Evolutionary conservation across 768 basidiomycete genomes (phyloP), one percentile per base, ranked within the genome.

Genomic region (Suillus fuscotomentosus): DNA sequence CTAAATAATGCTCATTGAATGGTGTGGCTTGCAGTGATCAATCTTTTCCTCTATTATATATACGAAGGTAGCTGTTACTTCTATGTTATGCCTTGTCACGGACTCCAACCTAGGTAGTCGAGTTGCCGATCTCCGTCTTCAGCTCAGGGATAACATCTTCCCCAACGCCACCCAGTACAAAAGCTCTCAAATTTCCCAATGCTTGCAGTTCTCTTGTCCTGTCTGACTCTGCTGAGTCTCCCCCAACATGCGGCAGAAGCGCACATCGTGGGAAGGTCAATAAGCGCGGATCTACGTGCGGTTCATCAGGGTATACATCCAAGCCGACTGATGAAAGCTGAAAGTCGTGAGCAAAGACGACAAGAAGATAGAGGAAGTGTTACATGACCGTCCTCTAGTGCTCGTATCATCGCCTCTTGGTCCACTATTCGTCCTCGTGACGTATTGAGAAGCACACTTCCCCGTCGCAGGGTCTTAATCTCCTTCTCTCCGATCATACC

Each of bases 161-260:
- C 17, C 89, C 89, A 68, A 70, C 80, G 3, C 90, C 89, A 11
- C 74, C 78, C 20, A 78, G 80, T 55, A 92, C 70, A 72, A 82
- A 91, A 66, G 90, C 88, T 64, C 76, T 81, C 62, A 94, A 72
- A 71, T 94, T 93, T 20, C 81, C 83, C 68, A 93, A 78, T 11
- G 90, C 88, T 15, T 89, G 83, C 38, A 91, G 80, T 78, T 92
- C 91, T 90, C 91, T 92, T 74, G 83, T 84, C 66, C 81, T 82
- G 75, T 90, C 88, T 11, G 88, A 82, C 70, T 94, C 92, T 65
- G 84, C 83, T 59, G 86, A 92, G 76, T 90, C 87, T 0, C 91
- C 92, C 13, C 94, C 94, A 87, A 95, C 88, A 75, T 95, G 94
- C 10, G 94, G 94, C 24, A 96, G 82, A 9, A 96, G 79, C 43